phyloP scores from a whole-genome alignment of 768 basidiomycete genomes.

The Roridomyces roridus region DNA sequence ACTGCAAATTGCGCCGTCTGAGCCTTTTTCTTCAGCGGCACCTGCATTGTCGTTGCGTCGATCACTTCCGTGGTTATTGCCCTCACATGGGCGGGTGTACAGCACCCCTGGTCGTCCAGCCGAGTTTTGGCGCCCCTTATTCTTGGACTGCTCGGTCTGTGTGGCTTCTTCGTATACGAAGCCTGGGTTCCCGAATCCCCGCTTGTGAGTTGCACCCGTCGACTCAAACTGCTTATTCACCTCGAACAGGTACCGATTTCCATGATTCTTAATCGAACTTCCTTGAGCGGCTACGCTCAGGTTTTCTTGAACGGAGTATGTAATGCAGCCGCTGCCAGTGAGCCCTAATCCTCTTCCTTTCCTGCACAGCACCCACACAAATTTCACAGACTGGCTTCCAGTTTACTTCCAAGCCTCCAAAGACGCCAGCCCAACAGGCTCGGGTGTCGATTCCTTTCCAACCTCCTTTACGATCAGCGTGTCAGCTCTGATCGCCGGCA shows the following conservation, averaged over 20 bases:
- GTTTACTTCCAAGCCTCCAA: constrained; percentile 51
- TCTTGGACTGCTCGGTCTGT: constrained; percentile 46
- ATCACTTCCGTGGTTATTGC: constrained; percentile 42
- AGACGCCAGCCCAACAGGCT: constrained; percentile 35
- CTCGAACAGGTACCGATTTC: too few species aligned
- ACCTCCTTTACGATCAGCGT: background rate
- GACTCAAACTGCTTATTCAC: too few species aligned
- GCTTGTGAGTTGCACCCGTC: constrained; percentile 31
- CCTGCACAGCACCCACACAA: too few species aligned
- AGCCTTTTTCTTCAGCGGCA: constrained; percentile 39
- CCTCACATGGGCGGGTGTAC: constrained; percentile 54
- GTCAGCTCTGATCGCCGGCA: constrained; percentile 34
- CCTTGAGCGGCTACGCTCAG: too few species aligned
- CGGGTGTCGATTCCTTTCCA: constrained; percentile 40
- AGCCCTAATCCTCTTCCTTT: too few species aligned
- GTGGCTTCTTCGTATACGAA: constrained; percentile 47
- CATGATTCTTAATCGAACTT: too few species aligned
- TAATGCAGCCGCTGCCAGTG: too few species aligned
- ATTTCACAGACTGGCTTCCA: constrained; percentile 47
- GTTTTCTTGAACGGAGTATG: too few species aligned
- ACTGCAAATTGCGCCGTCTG: too few species aligned
- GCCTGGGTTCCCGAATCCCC: constrained; percentile 30
- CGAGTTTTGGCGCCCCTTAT: constrained; percentile 48
- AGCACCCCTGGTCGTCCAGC: constrained; percentile 48
- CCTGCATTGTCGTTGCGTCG: constrained; percentile 43